Evolutionary conservation across 2,329 filamentous ascomycete genomes (phyloP).

Genomic region (Stemphylium lycopersici): DNA sequence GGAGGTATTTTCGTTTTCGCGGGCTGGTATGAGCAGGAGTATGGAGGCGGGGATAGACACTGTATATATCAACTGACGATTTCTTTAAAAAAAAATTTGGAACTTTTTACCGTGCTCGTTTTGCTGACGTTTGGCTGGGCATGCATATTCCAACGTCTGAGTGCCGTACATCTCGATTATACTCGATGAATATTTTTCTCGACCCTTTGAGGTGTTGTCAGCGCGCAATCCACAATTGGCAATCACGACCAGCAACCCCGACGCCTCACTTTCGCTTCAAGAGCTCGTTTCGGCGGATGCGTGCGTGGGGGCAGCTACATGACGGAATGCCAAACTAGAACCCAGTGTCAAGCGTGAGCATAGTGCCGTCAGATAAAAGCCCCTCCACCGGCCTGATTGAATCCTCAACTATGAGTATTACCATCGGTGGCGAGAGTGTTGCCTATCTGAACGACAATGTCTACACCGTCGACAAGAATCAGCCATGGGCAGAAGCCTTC

Average conservation of each 20-base stretch:
- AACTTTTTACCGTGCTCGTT: not conserved
- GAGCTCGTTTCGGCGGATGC: constrained; percentile 24
- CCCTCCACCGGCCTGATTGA: no score
- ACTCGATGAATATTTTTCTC: no score
- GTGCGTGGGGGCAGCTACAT: constrained; percentile 6
- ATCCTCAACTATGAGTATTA: no score
- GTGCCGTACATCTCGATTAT: no score
- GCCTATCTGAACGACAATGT: no score
- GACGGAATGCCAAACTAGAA: constrained; percentile 12
- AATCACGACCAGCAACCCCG: not conserved
- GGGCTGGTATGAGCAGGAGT: not conserved
- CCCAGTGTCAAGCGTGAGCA: constrained; percentile 15
- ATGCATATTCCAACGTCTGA: no score
- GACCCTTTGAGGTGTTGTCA: not conserved
- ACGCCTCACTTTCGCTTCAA: constrained; percentile 5
- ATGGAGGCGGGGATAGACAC: constrained; percentile 3
- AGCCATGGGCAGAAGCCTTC: no score
- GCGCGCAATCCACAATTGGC: not conserved
- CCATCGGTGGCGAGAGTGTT: no score
- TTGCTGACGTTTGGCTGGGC: not conserved
- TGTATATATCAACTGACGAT: not conserved
- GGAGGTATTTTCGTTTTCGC: not conserved
- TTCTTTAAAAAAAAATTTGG: no score
- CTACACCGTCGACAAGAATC: no score
- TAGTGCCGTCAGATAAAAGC: not conserved